These are phyloP conservation scores for Xylaria acuta DNA, from an alignment of 495 filamentous ascomycete species.

Conservation along the genomic window DNA sequence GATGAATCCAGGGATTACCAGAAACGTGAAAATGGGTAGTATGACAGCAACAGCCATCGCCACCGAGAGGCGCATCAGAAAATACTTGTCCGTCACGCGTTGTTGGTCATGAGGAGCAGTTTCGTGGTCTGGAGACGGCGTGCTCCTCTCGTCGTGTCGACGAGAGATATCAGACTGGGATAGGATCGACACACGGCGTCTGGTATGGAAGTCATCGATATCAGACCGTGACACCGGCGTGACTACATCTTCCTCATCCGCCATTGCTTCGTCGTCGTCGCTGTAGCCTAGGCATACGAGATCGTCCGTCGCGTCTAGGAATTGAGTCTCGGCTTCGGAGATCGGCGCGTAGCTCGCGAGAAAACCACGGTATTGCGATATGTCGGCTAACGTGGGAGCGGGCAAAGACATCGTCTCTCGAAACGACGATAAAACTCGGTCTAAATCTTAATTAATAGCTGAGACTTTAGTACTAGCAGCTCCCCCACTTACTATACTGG, in stretches of 20 bases:
- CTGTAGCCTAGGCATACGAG: conserved; percentile 61
- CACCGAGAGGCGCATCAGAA: conserved; percentile 50
- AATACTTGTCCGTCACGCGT: neutral
- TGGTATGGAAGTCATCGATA: conserved; percentile 24
- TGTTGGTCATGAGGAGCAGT: neutral
- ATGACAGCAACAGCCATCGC: conserved; percentile 62
- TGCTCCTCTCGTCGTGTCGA: conserved; percentile 29
- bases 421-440: conserved; percentile 73
- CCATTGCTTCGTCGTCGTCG: conserved; percentile 30
- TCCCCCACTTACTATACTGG: conserved; percentile 75
- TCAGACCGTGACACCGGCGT: conserved; percentile 34
- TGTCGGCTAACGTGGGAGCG: conserved; percentile 60
- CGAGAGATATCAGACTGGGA: conserved; percentile 33
- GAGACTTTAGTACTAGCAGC: conserved; percentile 11
- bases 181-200: conserved; percentile 30
- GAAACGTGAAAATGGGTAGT: conserved; percentile 66
- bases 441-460: conserved; percentile 48
- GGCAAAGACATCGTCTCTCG: conserved; percentile 63
- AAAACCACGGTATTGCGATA: conserved; percentile 70
- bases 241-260: conserved; percentile 17
- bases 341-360: conserved; percentile 67
- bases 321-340: conserved; percentile 68
- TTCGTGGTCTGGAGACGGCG: conserved; percentile 5
- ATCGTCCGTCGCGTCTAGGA: conserved; percentile 70
- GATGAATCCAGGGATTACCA: conserved; percentile 58